Conservation (phyloP, 352 stramenopile genomes). For the Pythium phragmitis region DNA sequence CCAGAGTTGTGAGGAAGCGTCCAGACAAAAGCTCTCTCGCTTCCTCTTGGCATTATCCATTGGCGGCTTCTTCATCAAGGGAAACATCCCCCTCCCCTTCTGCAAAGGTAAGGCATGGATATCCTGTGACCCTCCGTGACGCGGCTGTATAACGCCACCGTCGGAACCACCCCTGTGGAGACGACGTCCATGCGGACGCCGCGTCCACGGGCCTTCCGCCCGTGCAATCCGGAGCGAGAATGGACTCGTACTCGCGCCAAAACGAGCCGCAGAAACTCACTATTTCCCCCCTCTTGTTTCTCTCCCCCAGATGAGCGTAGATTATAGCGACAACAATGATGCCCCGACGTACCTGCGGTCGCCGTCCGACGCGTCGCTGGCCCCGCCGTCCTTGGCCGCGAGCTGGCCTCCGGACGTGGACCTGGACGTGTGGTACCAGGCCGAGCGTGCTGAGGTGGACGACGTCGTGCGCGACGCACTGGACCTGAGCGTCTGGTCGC, state of each 20-base stretch:
- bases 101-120: slow-evolving; percentile 12
- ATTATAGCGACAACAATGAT: slow-evolving; percentile 18
- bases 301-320: slow-evolving; percentile 21
- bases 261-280: not conserved
- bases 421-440: slow-evolving; percentile 73
- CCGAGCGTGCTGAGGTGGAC: slow-evolving; percentile 67
- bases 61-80: slow-evolving; percentile 11
- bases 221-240: not conserved
- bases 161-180: not conserved
- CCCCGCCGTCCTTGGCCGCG: slow-evolving; percentile 11
- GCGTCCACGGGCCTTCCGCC: not conserved
- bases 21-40: slow-evolving; percentile 6
- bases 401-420: slow-evolving; percentile 76
- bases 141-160: not conserved
- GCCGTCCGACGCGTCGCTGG: slow-evolving; percentile 12
- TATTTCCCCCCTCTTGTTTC: not conserved
- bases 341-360: slow-evolving; percentile 17
- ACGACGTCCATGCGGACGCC: not conserved
- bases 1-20: slow-evolving; percentile 7
- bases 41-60: not conserved
- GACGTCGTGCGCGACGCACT: slow-evolving; percentile 60
- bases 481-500: slow-evolving; percentile 74
- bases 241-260: not conserved
- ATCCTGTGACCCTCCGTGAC: not conserved
- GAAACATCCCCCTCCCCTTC: slow-evolving; percentile 1